These are phyloP conservation scores for Alternaria sp. DNA, from an alignment of 2,329 filamentous ascomycete species.

Conservation along the genomic window DNA sequence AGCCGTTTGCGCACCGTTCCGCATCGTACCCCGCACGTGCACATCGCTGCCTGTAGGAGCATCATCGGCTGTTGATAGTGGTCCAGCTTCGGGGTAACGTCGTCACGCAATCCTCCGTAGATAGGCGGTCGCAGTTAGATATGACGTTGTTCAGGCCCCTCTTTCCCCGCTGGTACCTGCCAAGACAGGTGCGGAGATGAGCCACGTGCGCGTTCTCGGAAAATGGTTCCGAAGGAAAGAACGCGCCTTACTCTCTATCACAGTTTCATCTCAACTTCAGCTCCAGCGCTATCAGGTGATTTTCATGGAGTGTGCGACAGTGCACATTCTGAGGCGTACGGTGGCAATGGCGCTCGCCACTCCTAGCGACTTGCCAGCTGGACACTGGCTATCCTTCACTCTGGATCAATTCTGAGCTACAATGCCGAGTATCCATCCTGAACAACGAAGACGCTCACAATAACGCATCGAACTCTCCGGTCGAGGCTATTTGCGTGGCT, in stretches of 20 bases:
- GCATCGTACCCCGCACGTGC: conserved; percentile 28
- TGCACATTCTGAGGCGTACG: too few species aligned
- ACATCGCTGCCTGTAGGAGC: conserved; percentile 14
- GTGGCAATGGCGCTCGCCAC: too few species aligned
- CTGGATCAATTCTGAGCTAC: not conserved
- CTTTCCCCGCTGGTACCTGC: conserved; percentile 28
- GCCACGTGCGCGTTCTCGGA: conserved; percentile 1
- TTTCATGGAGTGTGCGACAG: not conserved
- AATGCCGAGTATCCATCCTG: too few species aligned
- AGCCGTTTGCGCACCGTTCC: conserved; percentile 7
- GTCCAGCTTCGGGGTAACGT: conserved; percentile 38
- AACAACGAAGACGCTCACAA: too few species aligned
- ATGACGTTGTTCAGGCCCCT: conserved; percentile 31
- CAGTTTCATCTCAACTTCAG: not conserved
- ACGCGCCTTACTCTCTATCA: not conserved
- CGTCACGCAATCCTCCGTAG: conserved; percentile 8
- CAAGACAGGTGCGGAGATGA: conserved; percentile 22
- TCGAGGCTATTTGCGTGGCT: not conserved
- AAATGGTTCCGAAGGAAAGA: not conserved
- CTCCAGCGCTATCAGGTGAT: not conserved
- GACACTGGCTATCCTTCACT: not conserved
- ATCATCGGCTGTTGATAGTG: not conserved
- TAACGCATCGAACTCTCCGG: not conserved
- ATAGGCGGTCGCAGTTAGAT: not conserved
- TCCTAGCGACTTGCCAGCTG: not conserved